Conservation (phyloP, 148 eudicot species). For the Rhododendron griersonianum region DNA sequence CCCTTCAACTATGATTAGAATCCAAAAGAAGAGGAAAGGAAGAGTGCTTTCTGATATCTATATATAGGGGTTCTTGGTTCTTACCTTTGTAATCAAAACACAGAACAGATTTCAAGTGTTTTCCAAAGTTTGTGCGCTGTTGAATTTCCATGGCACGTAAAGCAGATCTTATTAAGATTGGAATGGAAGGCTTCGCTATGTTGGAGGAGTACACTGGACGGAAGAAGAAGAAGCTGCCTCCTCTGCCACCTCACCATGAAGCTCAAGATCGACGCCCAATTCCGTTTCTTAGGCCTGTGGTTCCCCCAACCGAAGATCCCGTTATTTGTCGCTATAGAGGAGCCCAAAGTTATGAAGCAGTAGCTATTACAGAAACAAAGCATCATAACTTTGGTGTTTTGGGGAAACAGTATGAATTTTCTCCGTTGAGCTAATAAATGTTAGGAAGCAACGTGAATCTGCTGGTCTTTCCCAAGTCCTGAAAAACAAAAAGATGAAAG, state of each 20-base stretch:
- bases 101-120: neutral
- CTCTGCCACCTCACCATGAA: neutral
- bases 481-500: neutral
- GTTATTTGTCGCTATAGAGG: neutral
- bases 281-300: neutral
- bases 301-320: neutral
- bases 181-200: neutral
- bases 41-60: neutral
- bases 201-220: neutral
- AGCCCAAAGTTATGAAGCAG: neutral
- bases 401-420: neutral
- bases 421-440: neutral
- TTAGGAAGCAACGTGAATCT: neutral
- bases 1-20: neutral
- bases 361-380: neutral
- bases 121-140: neutral
- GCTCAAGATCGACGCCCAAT: neutral
- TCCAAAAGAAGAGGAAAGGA: neutral
- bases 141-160: conserved; percentile 1
- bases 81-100: neutral
- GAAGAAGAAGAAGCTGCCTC: neutral
- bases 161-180: neutral
- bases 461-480: neutral
- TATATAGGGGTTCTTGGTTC: neutral
- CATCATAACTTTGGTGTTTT: neutral